A percentile compares a stretch with the other conserved stretches of the same genome.
phyloP scores from a whole-genome alignment of 257 asterid species.

The Petrea volubilis region DNA sequence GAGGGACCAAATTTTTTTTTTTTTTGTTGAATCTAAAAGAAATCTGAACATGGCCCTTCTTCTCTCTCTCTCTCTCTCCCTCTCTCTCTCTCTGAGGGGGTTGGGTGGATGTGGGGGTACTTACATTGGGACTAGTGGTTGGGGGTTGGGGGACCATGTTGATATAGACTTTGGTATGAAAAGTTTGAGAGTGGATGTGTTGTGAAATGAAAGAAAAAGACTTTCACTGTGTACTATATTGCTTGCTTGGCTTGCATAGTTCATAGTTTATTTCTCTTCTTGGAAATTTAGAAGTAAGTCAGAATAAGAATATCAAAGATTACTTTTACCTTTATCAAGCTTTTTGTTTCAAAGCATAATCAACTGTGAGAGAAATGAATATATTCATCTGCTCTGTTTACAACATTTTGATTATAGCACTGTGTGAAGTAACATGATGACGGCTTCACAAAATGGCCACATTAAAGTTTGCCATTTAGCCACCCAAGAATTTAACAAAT shows the following conservation, averaged over 20 bases:
- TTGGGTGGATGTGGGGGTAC: no score
- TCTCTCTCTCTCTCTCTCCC: no score
- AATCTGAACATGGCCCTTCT: no score
- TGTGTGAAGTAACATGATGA: conserved; percentile 10
- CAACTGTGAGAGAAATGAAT: background rate
- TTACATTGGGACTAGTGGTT: no score
- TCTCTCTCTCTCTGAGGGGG: no score
- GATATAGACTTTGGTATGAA: no score
- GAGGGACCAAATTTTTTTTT: no score
- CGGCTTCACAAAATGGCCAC: background rate
- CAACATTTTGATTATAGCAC: conserved; percentile 25
- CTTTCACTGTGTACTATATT: background rate
- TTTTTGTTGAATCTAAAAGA: no score
- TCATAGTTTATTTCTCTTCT: background rate
- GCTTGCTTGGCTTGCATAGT: background rate
- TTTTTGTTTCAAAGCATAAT: no score
- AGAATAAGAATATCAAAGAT: background rate
- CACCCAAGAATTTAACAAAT: background rate
- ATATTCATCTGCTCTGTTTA: conserved; percentile 16
- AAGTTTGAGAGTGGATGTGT: no score
- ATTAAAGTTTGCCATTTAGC: background rate
- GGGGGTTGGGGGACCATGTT: background rate
- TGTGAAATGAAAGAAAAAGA: background rate
- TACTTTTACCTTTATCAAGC: background rate
- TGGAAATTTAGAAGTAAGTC: background rate